A percentile compares a stretch with the other conserved stretches of the same genome.
These are phyloP conservation scores for Aspergillus sp. DNA, from an alignment of 2,329 filamentous ascomycete species.

Conservation along the genomic window DNA sequence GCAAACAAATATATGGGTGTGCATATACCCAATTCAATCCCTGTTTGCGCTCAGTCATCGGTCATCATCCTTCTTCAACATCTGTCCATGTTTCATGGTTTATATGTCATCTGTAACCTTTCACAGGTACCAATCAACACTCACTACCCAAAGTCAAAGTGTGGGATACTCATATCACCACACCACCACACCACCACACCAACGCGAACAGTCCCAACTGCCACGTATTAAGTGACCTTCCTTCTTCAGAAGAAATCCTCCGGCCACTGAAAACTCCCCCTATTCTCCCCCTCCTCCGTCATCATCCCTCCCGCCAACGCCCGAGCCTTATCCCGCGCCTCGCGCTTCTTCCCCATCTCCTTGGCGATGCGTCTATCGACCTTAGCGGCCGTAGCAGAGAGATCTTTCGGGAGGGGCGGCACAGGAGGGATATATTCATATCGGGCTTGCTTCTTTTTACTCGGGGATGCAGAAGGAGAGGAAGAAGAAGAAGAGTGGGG, in stretches of 20 bases:
- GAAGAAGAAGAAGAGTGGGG: slow-evolving; percentile 8
- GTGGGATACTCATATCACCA: neutral
- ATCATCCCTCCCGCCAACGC: slow-evolving; percentile 1
- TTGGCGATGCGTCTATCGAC: slow-evolving; percentile 24
- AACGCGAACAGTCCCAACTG: neutral
- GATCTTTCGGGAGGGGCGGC: slow-evolving; percentile 41
- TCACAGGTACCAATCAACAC: too few relatives aligned
- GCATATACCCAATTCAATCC: neutral
- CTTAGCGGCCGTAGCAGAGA: slow-evolving; percentile 32
- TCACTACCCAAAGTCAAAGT: too few relatives aligned
- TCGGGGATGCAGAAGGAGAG: slow-evolving; percentile 18
- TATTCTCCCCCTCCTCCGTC: neutral
- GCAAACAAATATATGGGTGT: neutral
- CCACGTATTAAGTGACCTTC: too few relatives aligned
- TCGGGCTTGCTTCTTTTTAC: slow-evolving; percentile 15
- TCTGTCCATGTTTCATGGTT: too few relatives aligned
- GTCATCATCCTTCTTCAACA: neutral
- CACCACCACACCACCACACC: neutral
- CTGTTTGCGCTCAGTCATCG: neutral
- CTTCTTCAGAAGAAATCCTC: slow-evolving; percentile 44
- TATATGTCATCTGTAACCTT: too few relatives aligned
- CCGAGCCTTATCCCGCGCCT: slow-evolving; percentile 3
- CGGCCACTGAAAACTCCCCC: slow-evolving; percentile 44
- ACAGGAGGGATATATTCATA: slow-evolving; percentile 43
- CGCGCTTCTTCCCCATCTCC: slow-evolving; percentile 25